A percentile compares a stretch with the other conserved stretches of the same genome.
Evolutionary conservation across 176 grass and related monocot genomes (phyloP).

Genomic region (Themeda triandra): DNA sequence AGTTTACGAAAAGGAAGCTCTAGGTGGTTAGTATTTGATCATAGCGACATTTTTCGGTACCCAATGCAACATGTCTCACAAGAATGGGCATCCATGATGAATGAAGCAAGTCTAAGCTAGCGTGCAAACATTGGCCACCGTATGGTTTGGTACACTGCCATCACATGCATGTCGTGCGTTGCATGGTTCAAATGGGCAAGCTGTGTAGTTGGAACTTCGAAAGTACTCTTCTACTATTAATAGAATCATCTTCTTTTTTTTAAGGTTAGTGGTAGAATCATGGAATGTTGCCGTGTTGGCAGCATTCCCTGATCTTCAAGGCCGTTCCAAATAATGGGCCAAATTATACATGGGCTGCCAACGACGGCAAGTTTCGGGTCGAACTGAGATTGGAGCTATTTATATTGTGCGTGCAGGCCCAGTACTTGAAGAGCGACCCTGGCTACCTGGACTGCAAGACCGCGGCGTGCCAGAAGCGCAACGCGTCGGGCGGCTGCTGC

Average conservation of each 20-base stretch:
- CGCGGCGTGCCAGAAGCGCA: constrained; percentile 33
- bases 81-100: constrained; percentile 1
- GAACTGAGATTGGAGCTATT: neutral
- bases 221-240: neutral
- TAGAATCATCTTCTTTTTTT: neutral
- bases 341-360: neutral
- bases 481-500: constrained; percentile 20
- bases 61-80: neutral
- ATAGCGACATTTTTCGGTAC: neutral
- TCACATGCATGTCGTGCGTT: neutral
- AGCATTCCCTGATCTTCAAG: neutral
- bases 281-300: neutral
- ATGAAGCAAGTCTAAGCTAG: constrained; percentile 20
- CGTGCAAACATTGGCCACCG: neutral
- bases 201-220: neutral
- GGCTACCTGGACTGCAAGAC: constrained; percentile 56
- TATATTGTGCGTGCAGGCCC: constrained; percentile 32
- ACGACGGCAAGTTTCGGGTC: too few relatives aligned
- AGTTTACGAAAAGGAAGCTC: neutral
- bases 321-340: neutral
- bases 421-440: constrained; percentile 44
- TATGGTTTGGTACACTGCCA: neutral
- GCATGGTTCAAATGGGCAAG: constrained; percentile 12
- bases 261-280: too few relatives aligned
- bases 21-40: neutral